Conservation (phyloP, 2,329 filamentous ascomycete genomes). For the Ilyonectria destructans region DNA sequence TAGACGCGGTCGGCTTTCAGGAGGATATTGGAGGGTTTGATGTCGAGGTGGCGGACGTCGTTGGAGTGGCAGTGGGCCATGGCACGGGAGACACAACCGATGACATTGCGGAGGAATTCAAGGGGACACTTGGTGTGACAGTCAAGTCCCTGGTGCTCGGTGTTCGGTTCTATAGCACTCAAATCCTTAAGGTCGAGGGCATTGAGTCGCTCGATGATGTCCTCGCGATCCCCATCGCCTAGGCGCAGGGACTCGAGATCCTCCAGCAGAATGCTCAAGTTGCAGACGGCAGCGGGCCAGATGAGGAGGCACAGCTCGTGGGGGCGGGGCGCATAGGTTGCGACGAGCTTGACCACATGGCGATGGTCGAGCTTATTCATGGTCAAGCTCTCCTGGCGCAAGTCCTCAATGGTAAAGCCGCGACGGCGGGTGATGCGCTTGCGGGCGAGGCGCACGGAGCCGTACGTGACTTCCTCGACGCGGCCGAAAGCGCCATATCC, state of each 20-base stretch:
- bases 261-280: conserved; percentile 59
- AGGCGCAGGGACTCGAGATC: conserved; percentile 61
- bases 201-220: conserved; percentile 58
- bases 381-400: conserved; percentile 63
- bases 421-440: conserved; percentile 60
- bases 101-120: conserved; percentile 59
- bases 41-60: conserved; percentile 63
- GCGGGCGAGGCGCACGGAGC: conserved; percentile 61
- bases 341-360: conserved; percentile 65
- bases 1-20: conserved; percentile 63
- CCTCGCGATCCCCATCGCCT: conserved; percentile 58
- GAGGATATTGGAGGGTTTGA: conserved; percentile 66
- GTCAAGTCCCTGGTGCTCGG: conserved; percentile 41
- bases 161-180: conserved; percentile 53
- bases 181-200: conserved; percentile 58
- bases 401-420: conserved; percentile 57
- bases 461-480: conserved; percentile 62
- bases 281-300: conserved; percentile 65
- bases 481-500: conserved; percentile 62
- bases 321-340: conserved; percentile 61
- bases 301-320: conserved; percentile 63
- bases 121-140: conserved; percentile 54
- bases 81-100: conserved; percentile 63
- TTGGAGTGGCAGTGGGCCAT: conserved; percentile 61
- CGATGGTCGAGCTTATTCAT: conserved; percentile 65